Evolutionary conservation across 306 rosid genomes (phyloP), one percentile per base, ranked within the genome.

Genomic region (Abrus precatorius): DNA sequence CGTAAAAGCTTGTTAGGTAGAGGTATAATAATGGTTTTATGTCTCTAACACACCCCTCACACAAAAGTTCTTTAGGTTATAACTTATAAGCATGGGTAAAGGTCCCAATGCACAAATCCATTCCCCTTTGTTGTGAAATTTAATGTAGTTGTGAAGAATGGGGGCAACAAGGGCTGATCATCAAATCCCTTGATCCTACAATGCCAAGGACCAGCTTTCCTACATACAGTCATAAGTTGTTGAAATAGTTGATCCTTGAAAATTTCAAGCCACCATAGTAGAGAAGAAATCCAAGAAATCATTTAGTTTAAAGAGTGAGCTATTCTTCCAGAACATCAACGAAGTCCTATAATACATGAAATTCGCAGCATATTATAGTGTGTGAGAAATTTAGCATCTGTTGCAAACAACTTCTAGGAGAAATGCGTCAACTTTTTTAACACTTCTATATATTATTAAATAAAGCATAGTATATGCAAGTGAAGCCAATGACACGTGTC

Each of bases 371-470:
- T 60, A 61, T 60, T 50, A 75, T 41, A 75, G 59, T 60, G 36
- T 36, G 41, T 10, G 34, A 61, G 40, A 71, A 62, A 29, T 70
- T 68, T 30, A 54, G 61, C 9, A 56, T 73, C 50, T 14, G 32
- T 1, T 30, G 53, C 32, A 69, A 69, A 36, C 33, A 80, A 14
- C 11, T 70, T 30, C 44, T 29, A 52, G 36, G 68, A 76, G 5
- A 55, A 49, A 49, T 63, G 47, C 20, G 10, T 71, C 63, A 77
- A 81, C 48, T 38, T 73, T 20, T 73, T n/a, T 27, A 73, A 38
- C 38, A 53, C 41, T 69, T 20, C 30, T 53, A 27, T 20, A 55
- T 55, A 53, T 5, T n/a, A 53, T 53, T n/a, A 53, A n/a, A 53
- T 53, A n/a, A 53, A 53, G n/a, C 27, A 44, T 44, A n/a, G 8